These are phyloP conservation scores for Hordeum pubiflorum DNA, from an alignment of 202 grass and related monocot genomes.

Conservation along the genomic window DNA sequence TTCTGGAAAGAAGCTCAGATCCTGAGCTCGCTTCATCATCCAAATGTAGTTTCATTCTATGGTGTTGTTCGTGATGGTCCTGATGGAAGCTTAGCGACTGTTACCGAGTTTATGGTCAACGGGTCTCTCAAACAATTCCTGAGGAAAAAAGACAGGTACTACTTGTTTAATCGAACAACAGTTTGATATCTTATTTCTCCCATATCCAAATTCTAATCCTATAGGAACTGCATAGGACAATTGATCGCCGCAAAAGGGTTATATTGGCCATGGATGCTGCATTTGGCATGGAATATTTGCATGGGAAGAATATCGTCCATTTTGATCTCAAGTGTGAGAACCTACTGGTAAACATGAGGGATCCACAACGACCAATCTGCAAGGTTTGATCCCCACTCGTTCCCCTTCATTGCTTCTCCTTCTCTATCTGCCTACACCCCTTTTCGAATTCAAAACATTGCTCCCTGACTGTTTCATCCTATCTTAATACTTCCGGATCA, in stretches of 20 bases:
- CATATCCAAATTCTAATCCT: constrained; percentile 12
- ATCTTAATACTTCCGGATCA: constrained; percentile 30
- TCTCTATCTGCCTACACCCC: not conserved
- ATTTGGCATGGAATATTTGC: constrained; percentile 99
- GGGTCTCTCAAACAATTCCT: constrained; percentile 96
- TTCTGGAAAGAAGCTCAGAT: constrained; percentile 97
- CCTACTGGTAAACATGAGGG: constrained; percentile 92
- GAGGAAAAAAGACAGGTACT: constrained; percentile 88
- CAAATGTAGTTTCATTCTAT: constrained; percentile 97
- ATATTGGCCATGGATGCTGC: constrained; percentile 98
- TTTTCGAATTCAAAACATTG: not conserved
- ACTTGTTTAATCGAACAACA: constrained; percentile 16
- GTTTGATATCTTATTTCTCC: constrained; percentile 11
- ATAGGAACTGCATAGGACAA: constrained; percentile 48
- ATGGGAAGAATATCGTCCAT: constrained; percentile 90
- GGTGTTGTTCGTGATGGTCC: constrained; percentile 94
- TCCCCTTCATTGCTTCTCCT: not conserved
- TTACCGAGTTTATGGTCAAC: constrained; percentile 94
- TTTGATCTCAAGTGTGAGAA: constrained; percentile 98
- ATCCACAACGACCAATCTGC: constrained; percentile 86
- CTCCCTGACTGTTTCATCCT: constrained; percentile 23
- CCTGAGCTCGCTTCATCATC: constrained; percentile 89
- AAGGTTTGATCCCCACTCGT: constrained; percentile 40
- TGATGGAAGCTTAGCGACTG: constrained; percentile 89
- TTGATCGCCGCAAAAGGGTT: constrained; percentile 95